Percentiles rank a stretch among this genome's conserved stretches.
Conservation (phyloP, 495 filamentous ascomycete genomes). For the Chaetomium fimeti region DNA sequence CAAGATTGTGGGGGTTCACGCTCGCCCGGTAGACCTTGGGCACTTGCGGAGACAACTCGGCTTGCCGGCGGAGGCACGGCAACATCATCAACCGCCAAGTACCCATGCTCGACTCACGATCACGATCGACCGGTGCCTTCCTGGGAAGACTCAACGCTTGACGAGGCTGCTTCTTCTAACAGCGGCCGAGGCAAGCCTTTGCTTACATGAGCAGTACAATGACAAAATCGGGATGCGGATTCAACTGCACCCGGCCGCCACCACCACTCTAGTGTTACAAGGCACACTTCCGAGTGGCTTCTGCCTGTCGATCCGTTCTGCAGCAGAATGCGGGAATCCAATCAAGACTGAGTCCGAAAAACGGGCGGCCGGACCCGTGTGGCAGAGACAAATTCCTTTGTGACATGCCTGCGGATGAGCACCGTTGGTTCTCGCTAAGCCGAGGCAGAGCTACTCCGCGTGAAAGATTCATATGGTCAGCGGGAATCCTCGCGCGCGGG, state of each 20-base stretch:
- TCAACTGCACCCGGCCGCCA: constrained; percentile 22
- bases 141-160: not conserved
- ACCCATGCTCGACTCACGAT: not conserved
- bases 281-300: constrained; percentile 26
- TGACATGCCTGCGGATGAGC: not conserved
- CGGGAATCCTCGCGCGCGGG: not conserved
- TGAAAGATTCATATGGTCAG: not conserved
- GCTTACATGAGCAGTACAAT: constrained; percentile 19
- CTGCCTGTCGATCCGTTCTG: not conserved
- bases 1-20: not conserved
- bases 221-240: constrained; percentile 24
- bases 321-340: constrained; percentile 7
- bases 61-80: not conserved
- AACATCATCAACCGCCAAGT: not conserved
- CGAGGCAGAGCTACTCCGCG: not conserved
- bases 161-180: not conserved
- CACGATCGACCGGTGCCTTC: not conserved
- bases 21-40: not conserved
- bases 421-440: not conserved
- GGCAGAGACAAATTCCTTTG: not conserved
- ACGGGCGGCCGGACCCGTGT: constrained; percentile 2
- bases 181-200: not conserved
- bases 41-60: not conserved
- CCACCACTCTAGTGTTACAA: not conserved
- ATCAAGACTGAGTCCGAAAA: constrained; percentile 7